phyloP scores from a whole-genome alignment of 306 rosid genomes.

The Boehmeria nivea region DNA sequence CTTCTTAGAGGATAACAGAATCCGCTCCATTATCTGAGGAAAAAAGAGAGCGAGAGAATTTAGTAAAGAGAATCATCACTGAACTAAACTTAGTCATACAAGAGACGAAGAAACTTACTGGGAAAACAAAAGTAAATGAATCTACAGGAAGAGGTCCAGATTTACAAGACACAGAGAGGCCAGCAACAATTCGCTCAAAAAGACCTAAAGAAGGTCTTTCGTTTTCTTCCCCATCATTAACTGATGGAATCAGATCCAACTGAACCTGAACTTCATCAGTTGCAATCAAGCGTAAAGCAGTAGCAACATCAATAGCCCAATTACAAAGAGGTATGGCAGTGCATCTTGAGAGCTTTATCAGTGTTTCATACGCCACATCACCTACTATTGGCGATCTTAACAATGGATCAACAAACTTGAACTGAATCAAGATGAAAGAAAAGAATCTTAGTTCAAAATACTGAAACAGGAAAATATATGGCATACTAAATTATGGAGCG shows the following conservation, averaged over 20 bases:
- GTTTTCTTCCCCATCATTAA: slow-evolving; percentile 49
- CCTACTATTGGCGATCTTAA: slow-evolving; percentile 73
- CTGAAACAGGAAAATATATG: neutral
- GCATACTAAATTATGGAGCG: too few relatives aligned
- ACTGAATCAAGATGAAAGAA: slow-evolving; percentile 47
- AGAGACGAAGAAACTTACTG: slow-evolving; percentile 45
- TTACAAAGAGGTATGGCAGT: slow-evolving; percentile 78
- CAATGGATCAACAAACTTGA: slow-evolving; percentile 78
- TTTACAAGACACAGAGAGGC: slow-evolving; percentile 78
- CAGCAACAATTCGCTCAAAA: slow-evolving; percentile 68
- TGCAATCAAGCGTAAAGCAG: slow-evolving; percentile 77
- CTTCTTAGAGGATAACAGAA: slow-evolving; percentile 81
- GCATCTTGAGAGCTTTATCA: slow-evolving; percentile 82
- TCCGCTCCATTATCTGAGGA: slow-evolving; percentile 81
- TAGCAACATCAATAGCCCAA: slow-evolving; percentile 90
- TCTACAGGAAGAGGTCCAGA: slow-evolving; percentile 93
- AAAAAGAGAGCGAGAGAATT: slow-evolving; percentile 13
- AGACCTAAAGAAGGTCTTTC: slow-evolving; percentile 50
- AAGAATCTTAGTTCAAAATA: neutral
- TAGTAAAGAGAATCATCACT: slow-evolving; percentile 20
- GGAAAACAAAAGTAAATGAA: slow-evolving; percentile 90
- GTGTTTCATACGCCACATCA: slow-evolving; percentile 82
- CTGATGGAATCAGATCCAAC: slow-evolving; percentile 53
- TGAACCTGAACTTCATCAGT: slow-evolving; percentile 57
- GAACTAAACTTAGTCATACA: slow-evolving; percentile 15